Percentiles rank a stretch among this genome's conserved stretches.
Conservation (phyloP, 208 protist species). For the Trypanosomatidae sp. region DNA sequence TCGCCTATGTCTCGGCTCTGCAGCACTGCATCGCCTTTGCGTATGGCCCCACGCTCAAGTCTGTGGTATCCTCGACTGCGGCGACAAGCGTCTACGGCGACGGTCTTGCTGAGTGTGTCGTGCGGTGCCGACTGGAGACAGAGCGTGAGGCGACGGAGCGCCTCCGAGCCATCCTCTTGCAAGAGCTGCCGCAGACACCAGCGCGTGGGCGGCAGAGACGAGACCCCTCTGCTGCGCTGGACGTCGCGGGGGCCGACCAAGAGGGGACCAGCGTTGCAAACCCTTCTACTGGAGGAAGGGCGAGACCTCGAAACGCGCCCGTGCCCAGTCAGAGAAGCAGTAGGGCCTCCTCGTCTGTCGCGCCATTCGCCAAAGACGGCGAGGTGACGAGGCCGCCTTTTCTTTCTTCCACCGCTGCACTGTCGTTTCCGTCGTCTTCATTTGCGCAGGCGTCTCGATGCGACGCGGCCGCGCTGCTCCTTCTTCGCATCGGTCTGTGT, state of each 20-base stretch:
- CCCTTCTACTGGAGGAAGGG: not conserved
- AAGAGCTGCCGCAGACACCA: constrained; percentile 7
- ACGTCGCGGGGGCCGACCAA: not conserved
- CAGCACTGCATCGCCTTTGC: constrained; percentile 22
- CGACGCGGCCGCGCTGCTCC: constrained; percentile 10
- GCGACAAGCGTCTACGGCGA: constrained; percentile 16
- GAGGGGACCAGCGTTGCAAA: not conserved
- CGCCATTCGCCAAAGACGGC: not conserved
- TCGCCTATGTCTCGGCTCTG: constrained; percentile 67
- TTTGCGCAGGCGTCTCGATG: not conserved
- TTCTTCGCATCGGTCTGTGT: constrained; percentile 28
- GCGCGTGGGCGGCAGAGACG: not conserved
- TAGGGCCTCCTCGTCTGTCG: not conserved
- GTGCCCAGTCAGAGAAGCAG: not conserved
- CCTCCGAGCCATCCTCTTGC: constrained; percentile 14
- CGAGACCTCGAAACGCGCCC: not conserved
- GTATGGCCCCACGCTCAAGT: constrained; percentile 8
- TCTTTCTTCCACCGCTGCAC: not conserved
- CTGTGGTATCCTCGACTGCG: constrained; percentile 17
- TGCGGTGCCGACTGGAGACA: constrained; percentile 22
- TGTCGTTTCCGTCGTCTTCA: not conserved
- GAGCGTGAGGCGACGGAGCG: constrained; percentile 24
- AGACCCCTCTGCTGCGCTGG: not conserved
- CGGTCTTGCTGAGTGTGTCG: constrained; percentile 12
- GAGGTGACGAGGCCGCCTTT: not conserved